A percentile compares a stretch with the other conserved stretches of the same genome.
Evolutionary conservation across 169 alveolate genomes (phyloP).

Genomic region (Cryptosporidium baileyi): DNA sequence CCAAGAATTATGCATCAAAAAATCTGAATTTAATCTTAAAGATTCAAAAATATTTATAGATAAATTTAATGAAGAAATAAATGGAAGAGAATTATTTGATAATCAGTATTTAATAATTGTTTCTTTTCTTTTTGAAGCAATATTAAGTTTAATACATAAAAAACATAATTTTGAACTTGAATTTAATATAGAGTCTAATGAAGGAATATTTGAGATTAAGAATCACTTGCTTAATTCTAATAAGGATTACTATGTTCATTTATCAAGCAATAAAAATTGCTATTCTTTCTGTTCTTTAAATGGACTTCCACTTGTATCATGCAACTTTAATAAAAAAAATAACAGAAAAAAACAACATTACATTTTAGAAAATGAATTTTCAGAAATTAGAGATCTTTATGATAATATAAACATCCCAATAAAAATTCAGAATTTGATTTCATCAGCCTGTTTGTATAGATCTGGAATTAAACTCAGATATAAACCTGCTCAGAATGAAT

Average conservation of each 20-base stretch:
- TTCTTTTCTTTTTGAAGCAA: slow-evolving; percentile 22
- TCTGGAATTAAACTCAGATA: neutral
- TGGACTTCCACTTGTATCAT: slow-evolving; percentile 38
- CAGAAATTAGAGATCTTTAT: neutral
- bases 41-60: slow-evolving; percentile 3
- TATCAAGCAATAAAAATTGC: neutral
- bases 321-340: neutral
- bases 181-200: slow-evolving; percentile 14
- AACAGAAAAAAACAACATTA: neutral
- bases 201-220: slow-evolving; percentile 13
- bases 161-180: neutral
- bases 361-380: neutral
- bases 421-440: neutral
- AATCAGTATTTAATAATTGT: neutral
- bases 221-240: neutral
- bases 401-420: neutral
- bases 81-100: neutral
- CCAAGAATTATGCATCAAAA: neutral
- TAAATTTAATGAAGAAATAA: neutral
- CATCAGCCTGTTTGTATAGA: neutral
- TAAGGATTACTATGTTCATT: neutral
- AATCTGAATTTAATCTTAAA: neutral
- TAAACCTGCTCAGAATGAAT: neutral
- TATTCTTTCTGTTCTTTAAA: neutral
- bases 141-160: neutral